Conservation (phyloP, 139 green algal genomes). For the Yamagishiella unicocca region DNA sequence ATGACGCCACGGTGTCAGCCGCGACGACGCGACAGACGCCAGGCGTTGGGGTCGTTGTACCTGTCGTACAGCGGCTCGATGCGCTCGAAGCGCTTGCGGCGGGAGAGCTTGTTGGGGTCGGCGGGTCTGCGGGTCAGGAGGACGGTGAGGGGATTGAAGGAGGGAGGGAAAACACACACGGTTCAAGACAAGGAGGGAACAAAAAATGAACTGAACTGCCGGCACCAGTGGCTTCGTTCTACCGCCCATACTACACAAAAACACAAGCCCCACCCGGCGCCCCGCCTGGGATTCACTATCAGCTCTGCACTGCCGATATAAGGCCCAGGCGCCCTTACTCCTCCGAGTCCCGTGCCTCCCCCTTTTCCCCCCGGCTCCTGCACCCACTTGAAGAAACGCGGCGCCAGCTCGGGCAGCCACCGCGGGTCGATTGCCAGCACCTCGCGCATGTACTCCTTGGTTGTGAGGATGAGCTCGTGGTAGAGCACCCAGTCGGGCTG, state of each 20-base stretch:
- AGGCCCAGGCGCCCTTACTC: not conserved
- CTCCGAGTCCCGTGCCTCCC: not conserved
- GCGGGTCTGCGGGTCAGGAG: constrained; percentile 52
- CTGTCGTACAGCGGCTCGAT: constrained; percentile 97
- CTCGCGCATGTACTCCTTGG: constrained; percentile 98
- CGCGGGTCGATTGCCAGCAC: constrained; percentile 91
- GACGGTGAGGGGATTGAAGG: not conserved
- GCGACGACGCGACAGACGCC: constrained; percentile 79
- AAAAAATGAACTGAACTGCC: too few relatives aligned
- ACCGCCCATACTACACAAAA: too few relatives aligned
- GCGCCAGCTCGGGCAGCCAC: constrained; percentile 98
- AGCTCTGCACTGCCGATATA: too few relatives aligned
- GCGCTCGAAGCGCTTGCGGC: constrained; percentile 93
- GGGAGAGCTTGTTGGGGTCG: constrained; percentile 91
- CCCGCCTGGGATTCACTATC: too few relatives aligned
- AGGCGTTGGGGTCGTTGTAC: constrained; percentile 93
- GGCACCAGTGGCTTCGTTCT: too few relatives aligned
- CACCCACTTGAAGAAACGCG: constrained; percentile 93
- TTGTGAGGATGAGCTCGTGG: constrained; percentile 93
- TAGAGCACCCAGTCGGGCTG: constrained; percentile 90
- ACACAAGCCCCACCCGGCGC: too few relatives aligned
- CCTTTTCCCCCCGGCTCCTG: not conserved
- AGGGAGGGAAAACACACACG: not conserved
- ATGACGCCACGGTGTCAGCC: too few relatives aligned
- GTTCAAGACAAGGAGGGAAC: too few relatives aligned